phyloP scores from a whole-genome alignment of 306 rosid species.

The Pyrus pyrifolia region DNA sequence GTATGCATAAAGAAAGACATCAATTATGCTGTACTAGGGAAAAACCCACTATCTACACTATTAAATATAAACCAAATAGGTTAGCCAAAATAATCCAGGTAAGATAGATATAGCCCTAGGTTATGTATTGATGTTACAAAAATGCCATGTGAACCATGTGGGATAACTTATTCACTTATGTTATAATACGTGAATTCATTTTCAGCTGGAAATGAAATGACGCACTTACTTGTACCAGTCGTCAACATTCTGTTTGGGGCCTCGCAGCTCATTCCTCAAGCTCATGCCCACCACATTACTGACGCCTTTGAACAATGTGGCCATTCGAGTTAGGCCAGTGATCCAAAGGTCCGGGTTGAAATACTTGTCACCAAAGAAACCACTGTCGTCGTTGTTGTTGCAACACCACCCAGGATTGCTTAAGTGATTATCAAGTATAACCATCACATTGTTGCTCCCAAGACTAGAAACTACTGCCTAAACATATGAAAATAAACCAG shows the following conservation, averaged over 20 bases:
- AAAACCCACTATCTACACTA: too few species aligned
- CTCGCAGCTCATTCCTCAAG: slow-evolving; percentile 83
- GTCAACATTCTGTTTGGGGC: slow-evolving; percentile 59
- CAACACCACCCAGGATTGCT: slow-evolving; percentile 87
- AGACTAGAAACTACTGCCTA: slow-evolving; percentile 66
- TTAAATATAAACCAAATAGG: too few species aligned
- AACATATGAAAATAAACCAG: background rate
- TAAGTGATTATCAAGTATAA: slow-evolving; percentile 70
- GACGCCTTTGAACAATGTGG: slow-evolving; percentile 57
- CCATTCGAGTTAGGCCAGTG: slow-evolving; percentile 66
- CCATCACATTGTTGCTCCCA: slow-evolving; percentile 62
- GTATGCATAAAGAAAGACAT: too few species aligned
- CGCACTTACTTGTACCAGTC: slow-evolving; percentile 74
- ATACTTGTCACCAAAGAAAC: slow-evolving; percentile 65
- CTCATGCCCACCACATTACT: slow-evolving; percentile 71
- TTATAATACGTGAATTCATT: background rate
- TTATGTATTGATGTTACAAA: too few species aligned
- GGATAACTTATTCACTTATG: too few species aligned
- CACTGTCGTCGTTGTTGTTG: slow-evolving; percentile 55
- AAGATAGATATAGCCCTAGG: too few species aligned
- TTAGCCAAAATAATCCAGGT: too few species aligned
- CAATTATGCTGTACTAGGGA: too few species aligned
- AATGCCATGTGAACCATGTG: too few species aligned
- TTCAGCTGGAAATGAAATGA: background rate
- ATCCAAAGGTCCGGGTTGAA: slow-evolving; percentile 66